Base-by-base conservation (phyloP, 306 rosid species). In the Gleditsia sinensis region DNA sequence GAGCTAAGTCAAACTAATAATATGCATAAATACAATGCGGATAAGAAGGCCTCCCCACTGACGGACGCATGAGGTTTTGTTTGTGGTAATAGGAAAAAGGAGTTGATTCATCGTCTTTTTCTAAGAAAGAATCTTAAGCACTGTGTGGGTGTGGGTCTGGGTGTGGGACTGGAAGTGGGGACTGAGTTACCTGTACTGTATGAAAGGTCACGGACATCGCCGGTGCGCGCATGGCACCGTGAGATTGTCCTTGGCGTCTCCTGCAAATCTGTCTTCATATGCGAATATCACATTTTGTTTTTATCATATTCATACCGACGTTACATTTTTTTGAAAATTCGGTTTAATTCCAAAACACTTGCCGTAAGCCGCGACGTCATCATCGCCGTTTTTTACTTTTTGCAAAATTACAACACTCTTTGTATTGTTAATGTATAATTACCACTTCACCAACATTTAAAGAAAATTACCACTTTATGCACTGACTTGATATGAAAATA, bases 311-410 rank as follows among this genome's bases (percentile, higher is more conserved):
- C 42, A 11, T 19, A n/a, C 64, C 20, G 16, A 51, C 33, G 13
- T 5, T 19, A 20, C 19, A 27, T 78, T 53, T 69, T 71, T 34
- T 30, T 10, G 67, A 28, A 71, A 3, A 5, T 1, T 74, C 19
- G 49, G 33, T 9, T 57, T 48, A 5, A 4, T 24, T 67, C 51
- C 55, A 16, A 37, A 25, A 14, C 16, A 13, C 61, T 66, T 74
- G 16, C 30, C 80, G 76, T 80, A 58, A 80, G 79, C 24, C 17
- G 53, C 33, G 80, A 59, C 79, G 80, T 74, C 83, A 74, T 62
- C 48, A 12, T 61, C 20, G 4, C 27, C 34, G 40, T 62, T 28
- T 21, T 37, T n/a, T n/a, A n/a, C n/a, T n/a, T n/a, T 40, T n/a
- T 2, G 3, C 5, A 19, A 21, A 3, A 59, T 5, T 23, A 5